Conservation (phyloP, 805 yeast species). For the Saccharomycopsis fermentans region DNA sequence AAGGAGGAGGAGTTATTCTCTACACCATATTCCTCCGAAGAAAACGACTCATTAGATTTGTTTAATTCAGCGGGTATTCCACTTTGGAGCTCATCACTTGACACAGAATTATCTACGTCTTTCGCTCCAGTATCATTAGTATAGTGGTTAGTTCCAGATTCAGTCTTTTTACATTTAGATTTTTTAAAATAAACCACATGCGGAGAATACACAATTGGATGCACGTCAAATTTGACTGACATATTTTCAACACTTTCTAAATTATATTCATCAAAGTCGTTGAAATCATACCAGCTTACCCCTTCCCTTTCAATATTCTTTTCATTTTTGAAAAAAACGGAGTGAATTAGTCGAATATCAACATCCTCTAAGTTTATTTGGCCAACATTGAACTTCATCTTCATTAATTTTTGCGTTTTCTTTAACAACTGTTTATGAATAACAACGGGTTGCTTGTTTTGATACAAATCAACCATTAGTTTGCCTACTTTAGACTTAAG, state of each 20-base stretch:
- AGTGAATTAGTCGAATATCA: conserved; percentile 50
- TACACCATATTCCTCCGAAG: neutral
- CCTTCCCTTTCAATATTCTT: conserved; percentile 27
- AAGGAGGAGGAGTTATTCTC: neutral
- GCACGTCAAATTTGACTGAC: conserved; percentile 36
- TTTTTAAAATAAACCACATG: conserved; percentile 60
- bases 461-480: conserved; percentile 59
- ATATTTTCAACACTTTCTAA: conserved; percentile 29
- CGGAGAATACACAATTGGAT: conserved; percentile 60
- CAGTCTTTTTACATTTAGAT: conserved; percentile 26
- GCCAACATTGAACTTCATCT: conserved; percentile 57
- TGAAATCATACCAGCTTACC: conserved; percentile 47
- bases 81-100: neutral
- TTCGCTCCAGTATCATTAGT: neutral
- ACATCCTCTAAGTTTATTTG: conserved; percentile 44
- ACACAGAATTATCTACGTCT: neutral
- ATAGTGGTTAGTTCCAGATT: neutral
- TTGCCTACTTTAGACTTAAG: conserved; percentile 48
- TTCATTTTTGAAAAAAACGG: conserved; percentile 27
- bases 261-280: conserved; percentile 53
- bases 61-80: neutral
- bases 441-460: conserved; percentile 38
- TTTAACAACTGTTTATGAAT: conserved; percentile 38
- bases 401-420: conserved; percentile 36
- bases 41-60: neutral